A percentile compares a stretch with the other conserved stretches of the same genome.
These are phyloP conservation scores for Malania oleifera DNA, from an alignment of 164 flowering plant species.

Conservation along the genomic window DNA sequence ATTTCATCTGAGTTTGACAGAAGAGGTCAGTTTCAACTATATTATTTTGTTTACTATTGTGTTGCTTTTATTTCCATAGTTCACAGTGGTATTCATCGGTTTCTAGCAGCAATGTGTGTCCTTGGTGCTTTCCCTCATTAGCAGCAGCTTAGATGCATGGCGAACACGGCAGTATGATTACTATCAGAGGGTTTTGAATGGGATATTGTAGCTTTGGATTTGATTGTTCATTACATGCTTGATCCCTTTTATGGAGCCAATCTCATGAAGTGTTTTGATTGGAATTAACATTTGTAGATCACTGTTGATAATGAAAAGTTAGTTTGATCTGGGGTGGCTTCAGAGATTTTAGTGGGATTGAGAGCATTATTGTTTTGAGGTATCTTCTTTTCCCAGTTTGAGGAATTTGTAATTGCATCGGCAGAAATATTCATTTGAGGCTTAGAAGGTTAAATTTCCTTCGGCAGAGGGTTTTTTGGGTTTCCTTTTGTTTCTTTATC, in stretches of 20 bases:
- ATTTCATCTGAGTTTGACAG: constrained; percentile 89
- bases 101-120: constrained; percentile 96
- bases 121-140: constrained; percentile 92
- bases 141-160: constrained; percentile 99
- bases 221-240: constrained; percentile 5
- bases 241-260: constrained; percentile 12
- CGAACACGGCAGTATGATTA: constrained; percentile 98
- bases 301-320: constrained; percentile 2
- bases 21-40: constrained; percentile 60
- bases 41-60: background rate
- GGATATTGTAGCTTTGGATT: constrained; percentile 63
- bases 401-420: constrained; percentile 28
- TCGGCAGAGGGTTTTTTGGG: constrained; percentile 17
- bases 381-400: constrained; percentile 19
- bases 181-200: constrained; percentile 95
- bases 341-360: constrained; percentile 12
- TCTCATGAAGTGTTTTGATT: constrained; percentile 8
- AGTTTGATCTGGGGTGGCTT: constrained; percentile 11
- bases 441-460: constrained; percentile 13
- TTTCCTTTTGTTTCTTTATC: constrained; percentile 5
- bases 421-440: constrained; percentile 17
- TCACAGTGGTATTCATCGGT: constrained; percentile 10
- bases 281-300: constrained; percentile 9
- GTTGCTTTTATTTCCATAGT: background rate
- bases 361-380: constrained; percentile 16